Evolutionary conservation across 2,329 filamentous ascomycete genomes (phyloP).

Genomic region (Fusarium pseudoanthophilum): DNA sequence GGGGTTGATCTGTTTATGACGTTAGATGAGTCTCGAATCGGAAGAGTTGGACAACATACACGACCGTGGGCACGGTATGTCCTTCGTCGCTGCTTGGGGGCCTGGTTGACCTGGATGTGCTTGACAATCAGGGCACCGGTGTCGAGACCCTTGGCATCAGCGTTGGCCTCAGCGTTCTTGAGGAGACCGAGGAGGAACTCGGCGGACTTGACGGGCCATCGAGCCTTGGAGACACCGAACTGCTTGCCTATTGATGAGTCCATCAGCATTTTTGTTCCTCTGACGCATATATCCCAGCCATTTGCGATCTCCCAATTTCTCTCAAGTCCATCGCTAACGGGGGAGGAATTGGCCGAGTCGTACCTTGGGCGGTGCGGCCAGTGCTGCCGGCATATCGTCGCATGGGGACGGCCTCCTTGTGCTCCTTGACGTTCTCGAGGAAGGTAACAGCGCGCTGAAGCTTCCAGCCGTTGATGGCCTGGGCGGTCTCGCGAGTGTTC

Average conservation of each 20-base stretch:
- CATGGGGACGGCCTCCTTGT: conserved; percentile 98
- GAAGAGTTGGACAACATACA: conserved; percentile 71
- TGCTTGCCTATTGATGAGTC: conserved; percentile 80
- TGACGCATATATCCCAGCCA: conserved; percentile 2
- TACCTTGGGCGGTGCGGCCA: conserved; percentile 97
- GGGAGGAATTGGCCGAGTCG: conserved; percentile 55
- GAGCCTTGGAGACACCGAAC: conserved; percentile 96
- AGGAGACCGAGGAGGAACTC: conserved; percentile 97
- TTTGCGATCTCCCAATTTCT: conserved; percentile 12
- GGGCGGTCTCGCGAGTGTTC: conserved; percentile 99
- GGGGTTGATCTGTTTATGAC: conserved; percentile 88
- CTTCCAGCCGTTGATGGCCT: conserved; percentile 99
- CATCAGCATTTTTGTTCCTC: conserved; percentile 42
- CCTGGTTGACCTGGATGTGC: conserved; percentile 99
- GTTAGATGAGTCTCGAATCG: conserved; percentile 12
- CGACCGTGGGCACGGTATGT: conserved; percentile 99
- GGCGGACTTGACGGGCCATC: conserved; percentile 99
- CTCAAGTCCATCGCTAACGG: conserved; percentile 8
- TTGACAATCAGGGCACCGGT: conserved; percentile 98
- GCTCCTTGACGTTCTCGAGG: conserved; percentile 97
- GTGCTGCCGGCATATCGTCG: conserved; percentile 96
- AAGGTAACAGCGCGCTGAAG: conserved; percentile 92
- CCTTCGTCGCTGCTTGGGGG: conserved; percentile 97
- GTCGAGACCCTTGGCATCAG: conserved; percentile 96
- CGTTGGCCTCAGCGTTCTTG: conserved; percentile 97